Percentiles rank a stretch among this genome's conserved stretches.
phyloP scores from a whole-genome alignment of 2,329 filamentous ascomycete genomes.

The Botrytis elliptica region DNA sequence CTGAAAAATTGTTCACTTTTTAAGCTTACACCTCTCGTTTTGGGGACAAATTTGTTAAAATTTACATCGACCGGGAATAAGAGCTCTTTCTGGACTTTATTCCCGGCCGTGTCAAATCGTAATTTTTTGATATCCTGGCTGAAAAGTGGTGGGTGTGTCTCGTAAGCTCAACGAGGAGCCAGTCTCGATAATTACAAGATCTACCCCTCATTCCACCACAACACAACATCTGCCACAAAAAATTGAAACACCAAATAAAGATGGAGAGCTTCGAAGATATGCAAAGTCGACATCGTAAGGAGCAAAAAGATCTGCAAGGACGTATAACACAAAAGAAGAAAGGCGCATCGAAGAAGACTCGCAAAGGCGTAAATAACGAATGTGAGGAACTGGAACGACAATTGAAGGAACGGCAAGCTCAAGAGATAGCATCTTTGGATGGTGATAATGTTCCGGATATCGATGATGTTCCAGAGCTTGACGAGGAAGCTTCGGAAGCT shows the following conservation, averaged over 20 bases:
- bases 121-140: not conserved
- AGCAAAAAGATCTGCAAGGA: conserved; percentile 81
- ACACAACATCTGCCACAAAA: not conserved
- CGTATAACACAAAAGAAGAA: conserved; percentile 95
- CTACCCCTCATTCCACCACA: conserved; percentile 2
- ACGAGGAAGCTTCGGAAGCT: conserved; percentile 23
- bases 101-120: not conserved
- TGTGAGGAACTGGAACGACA: conserved; percentile 68
- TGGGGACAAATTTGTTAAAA: not conserved
- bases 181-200: not conserved
- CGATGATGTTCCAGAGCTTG: conserved; percentile 27
- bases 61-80: not conserved
- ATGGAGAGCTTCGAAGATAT: conserved; percentile 69
- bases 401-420: conserved; percentile 64
- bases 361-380: conserved; percentile 72
- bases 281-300: conserved; percentile 78
- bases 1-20: not conserved
- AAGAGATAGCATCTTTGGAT: conserved; percentile 52
- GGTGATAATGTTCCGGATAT: conserved; percentile 32
- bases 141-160: not conserved
- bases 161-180: not conserved
- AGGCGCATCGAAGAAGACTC: conserved; percentile 84
- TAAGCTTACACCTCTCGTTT: not conserved
- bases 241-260: not conserved
- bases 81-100: not conserved